phyloP scores from a whole-genome alignment of 352 stramenopile species.

The Peronosclerospora sorghi region DNA sequence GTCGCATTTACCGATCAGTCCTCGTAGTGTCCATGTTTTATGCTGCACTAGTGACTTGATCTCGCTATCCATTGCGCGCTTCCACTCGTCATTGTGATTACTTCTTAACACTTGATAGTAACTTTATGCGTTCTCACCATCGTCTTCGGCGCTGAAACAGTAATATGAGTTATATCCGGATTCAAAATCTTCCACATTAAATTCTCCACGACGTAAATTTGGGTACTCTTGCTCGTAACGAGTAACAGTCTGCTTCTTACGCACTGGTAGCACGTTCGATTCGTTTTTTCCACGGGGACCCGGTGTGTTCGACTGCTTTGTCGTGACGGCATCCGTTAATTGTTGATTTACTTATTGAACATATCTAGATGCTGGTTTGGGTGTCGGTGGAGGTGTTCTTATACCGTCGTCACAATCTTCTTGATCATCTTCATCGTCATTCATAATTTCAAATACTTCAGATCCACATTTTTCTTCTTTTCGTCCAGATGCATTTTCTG shows the following conservation, averaged over 20 bases:
- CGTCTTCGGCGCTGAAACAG: not conserved
- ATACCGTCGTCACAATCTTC: too few species aligned
- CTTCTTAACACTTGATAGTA: not conserved
- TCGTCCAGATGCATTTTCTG: too few species aligned
- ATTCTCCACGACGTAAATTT: not conserved
- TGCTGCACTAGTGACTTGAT: not conserved
- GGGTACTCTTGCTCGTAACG: not conserved
- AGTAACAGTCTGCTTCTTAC: not conserved
- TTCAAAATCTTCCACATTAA: not conserved
- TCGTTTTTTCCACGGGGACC: not conserved
- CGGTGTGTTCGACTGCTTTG: not conserved
- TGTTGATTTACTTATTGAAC: too few species aligned
- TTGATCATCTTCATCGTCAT: not conserved
- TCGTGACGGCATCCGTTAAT: not conserved
- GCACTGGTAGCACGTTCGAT: not conserved
- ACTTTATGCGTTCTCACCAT: not conserved
- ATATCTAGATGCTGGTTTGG: too few species aligned
- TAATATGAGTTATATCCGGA: not conserved
- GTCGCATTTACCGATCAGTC: constrained; percentile 8
- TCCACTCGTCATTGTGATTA: not conserved
- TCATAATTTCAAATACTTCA: not conserved
- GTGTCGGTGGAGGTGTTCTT: too few species aligned
- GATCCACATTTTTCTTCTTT: too few species aligned
- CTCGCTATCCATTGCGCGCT: not conserved
- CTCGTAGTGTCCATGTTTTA: constrained; percentile 1